phyloP scores from a whole-genome alignment of 148 eudicot species.

The Rhododendron mucronatum region DNA sequence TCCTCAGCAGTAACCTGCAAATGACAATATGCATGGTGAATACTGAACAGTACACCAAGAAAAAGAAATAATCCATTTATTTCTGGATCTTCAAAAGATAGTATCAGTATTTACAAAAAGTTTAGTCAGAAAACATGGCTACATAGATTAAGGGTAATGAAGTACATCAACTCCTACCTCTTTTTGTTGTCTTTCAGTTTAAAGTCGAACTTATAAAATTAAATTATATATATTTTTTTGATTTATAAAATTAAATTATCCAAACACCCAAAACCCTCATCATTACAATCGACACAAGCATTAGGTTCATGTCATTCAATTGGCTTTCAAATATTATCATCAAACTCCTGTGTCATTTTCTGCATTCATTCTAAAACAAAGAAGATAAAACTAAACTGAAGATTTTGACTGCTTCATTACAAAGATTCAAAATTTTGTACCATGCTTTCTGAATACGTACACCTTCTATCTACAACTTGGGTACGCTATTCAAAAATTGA shows the following conservation, averaged over 20 bases:
- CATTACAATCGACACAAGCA: not conserved
- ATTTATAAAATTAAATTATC: not conserved
- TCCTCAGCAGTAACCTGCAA: slow-evolving; percentile 69
- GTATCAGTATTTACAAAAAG: not conserved
- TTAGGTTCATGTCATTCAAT: not conserved
- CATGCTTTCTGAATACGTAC: not conserved
- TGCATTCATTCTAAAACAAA: not conserved
- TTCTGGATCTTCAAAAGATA: not conserved
- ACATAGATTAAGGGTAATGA: not conserved
- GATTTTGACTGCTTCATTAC: not conserved
- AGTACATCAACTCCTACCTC: not conserved
- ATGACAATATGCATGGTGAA: not conserved
- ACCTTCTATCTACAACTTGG: not conserved
- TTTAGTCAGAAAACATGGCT: not conserved
- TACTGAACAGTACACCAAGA: not conserved
- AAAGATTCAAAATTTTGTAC: not conserved
- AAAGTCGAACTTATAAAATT: not conserved
- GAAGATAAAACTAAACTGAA: not conserved
- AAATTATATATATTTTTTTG: no score
- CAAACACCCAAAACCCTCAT: not conserved
- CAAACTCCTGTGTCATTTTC: not conserved
- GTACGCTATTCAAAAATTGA: not conserved
- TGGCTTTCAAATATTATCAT: not conserved
- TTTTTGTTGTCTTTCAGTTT: not conserved
- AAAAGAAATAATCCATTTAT: not conserved